Evolutionary conservation across 78 protist species (phyloP).

Genomic region (Andalucia godoyi): DNA sequence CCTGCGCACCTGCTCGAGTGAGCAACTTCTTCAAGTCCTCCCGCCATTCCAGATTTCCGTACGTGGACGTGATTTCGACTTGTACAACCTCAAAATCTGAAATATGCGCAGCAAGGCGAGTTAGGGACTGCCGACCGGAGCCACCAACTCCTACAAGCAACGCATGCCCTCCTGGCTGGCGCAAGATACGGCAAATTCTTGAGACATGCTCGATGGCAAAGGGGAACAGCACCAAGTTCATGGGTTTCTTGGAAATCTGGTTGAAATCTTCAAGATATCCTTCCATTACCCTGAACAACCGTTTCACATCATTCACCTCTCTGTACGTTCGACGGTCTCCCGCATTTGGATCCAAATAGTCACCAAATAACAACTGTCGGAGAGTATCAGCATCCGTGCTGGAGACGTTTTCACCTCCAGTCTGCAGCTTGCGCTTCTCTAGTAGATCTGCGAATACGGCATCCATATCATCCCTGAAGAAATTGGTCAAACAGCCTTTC

Average conservation of each 20-base stretch:
- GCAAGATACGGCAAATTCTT: slow-evolving; percentile 47
- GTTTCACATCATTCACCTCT: background rate
- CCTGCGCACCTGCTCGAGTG: slow-evolving; percentile 9
- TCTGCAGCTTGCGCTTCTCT: background rate
- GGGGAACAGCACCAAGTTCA: slow-evolving; percentile 57
- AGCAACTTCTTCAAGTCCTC: slow-evolving; percentile 9
- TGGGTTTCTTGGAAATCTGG: slow-evolving; percentile 3
- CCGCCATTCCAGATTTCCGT: background rate
- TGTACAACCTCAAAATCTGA: slow-evolving; percentile 2
- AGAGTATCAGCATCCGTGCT: background rate
- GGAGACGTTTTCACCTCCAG: background rate
- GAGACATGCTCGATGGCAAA: slow-evolving; percentile 44
- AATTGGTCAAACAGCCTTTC: background rate
- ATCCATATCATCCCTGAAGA: slow-evolving; percentile 1
- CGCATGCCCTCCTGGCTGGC: slow-evolving; percentile 54
- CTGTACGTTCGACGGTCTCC: slow-evolving; percentile 3
- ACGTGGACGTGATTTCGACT: slow-evolving; percentile 17
- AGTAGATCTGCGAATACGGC: background rate
- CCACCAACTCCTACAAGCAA: slow-evolving; percentile 72
- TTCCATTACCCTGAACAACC: background rate
- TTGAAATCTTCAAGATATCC: slow-evolving; percentile 34
- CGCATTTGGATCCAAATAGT: slow-evolving; percentile 20
- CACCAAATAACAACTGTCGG: slow-evolving; percentile 30
- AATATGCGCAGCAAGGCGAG: slow-evolving; percentile 40
- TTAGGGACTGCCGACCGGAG: slow-evolving; percentile 51